phyloP scores from a whole-genome alignment of 345 rosid species.

The Euclidium syriacum region DNA sequence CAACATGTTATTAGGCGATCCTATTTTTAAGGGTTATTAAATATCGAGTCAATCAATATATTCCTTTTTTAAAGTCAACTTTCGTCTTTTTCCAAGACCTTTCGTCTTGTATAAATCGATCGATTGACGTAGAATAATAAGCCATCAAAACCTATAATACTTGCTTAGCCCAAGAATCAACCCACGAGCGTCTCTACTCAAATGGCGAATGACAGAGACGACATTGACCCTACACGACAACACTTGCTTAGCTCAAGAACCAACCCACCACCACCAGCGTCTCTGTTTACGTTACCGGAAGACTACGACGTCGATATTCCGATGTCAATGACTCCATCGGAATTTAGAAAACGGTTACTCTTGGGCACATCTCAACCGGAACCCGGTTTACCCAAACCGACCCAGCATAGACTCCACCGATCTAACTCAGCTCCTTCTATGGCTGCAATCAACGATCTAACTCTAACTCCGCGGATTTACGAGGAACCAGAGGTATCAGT shows the following conservation, averaged over 20 bases:
- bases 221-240: constrained; percentile 47
- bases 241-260: constrained; percentile 35
- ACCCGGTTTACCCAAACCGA: constrained; percentile 30
- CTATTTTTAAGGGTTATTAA: too few relatives aligned
- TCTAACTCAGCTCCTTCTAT: constrained; percentile 84
- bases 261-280: constrained; percentile 30
- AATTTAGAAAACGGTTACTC: constrained; percentile 59
- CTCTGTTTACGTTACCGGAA: constrained; percentile 65
- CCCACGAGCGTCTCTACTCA: too few relatives aligned
- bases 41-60: too few relatives aligned
- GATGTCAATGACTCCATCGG: constrained; percentile 58
- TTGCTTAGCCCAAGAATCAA: too few relatives aligned
- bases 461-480: constrained; percentile 20
- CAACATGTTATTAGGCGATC: too few relatives aligned
- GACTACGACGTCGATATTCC: constrained; percentile 53
- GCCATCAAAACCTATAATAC: too few relatives aligned
- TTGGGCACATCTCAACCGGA: constrained; percentile 69
- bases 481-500: constrained; percentile 40
- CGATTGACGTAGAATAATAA: too few relatives aligned
- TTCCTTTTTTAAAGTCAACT: too few relatives aligned
- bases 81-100: too few relatives aligned
- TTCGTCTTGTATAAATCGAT: too few relatives aligned
- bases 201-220: constrained; percentile 10
- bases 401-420: constrained; percentile 48
- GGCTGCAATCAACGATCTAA: constrained; percentile 53